phyloP scores from a whole-genome alignment of 805 yeast genomes.

The Metschnikowia shivogae region DNA sequence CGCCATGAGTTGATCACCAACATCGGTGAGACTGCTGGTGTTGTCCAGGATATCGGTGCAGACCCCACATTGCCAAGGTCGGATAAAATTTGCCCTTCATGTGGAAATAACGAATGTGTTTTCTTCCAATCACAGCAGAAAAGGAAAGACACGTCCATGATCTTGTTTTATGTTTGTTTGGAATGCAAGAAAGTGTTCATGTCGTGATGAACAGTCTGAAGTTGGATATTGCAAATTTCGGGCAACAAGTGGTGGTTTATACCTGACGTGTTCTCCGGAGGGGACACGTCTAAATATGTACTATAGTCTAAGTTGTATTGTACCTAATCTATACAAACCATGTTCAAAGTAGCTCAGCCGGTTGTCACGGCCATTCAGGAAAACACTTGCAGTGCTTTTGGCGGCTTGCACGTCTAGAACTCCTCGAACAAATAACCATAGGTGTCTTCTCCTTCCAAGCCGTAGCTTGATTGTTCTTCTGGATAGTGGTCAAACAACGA shows the following conservation, averaged over 20 bases:
- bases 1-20: conserved; percentile 89
- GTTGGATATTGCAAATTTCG: background rate
- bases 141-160: conserved; percentile 93
- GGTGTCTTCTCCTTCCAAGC: conserved; percentile 36
- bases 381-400: too few relatives aligned
- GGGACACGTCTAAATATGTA: conserved; percentile 1
- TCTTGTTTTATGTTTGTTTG: conserved; percentile 86
- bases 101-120: conserved; percentile 86
- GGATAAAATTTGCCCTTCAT: conserved; percentile 87
- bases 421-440: conserved; percentile 34
- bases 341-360: background rate
- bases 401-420: conserved; percentile 20
- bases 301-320: conserved; percentile 3
- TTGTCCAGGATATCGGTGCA: conserved; percentile 88
- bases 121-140: conserved; percentile 96
- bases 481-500: conserved; percentile 42
- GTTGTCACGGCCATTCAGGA: too few relatives aligned
- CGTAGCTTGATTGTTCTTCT: conserved; percentile 41
- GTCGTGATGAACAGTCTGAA: conserved; percentile 14
- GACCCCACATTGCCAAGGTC: conserved; percentile 98
- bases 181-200: conserved; percentile 75
- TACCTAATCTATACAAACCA: background rate
- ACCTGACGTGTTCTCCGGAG: background rate
- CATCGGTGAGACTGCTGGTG: conserved; percentile 95
- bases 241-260: background rate